Evolutionary conservation across 768 basidiomycete species (phyloP).

Genomic region (Tricholomella constricta): DNA sequence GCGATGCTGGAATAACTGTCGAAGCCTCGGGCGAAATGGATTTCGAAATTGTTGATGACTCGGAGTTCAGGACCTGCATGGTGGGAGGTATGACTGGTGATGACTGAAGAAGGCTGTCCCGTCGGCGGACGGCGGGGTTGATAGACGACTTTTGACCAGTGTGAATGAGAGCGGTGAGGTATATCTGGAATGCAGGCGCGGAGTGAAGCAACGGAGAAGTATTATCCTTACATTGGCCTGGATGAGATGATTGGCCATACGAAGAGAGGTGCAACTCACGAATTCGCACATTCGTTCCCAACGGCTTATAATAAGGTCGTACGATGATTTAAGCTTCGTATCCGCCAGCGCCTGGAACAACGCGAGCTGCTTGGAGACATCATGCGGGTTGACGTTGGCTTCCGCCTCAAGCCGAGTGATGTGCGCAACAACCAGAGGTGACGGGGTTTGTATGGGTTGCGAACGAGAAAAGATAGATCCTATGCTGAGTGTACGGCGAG

Average conservation of each 20-base stretch:
- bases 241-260: slow-evolving; percentile 9
- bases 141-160: slow-evolving; percentile 59
- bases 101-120: slow-evolving; percentile 61
- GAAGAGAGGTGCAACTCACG: slow-evolving; percentile 46
- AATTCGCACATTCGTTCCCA: slow-evolving; percentile 88
- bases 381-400: slow-evolving; percentile 71
- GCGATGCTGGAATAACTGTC: slow-evolving; percentile 13
- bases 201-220: slow-evolving; percentile 70
- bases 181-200: slow-evolving; percentile 73
- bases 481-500: slow-evolving; percentile 38
- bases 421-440: slow-evolving; percentile 66
- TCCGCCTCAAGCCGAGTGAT: slow-evolving; percentile 78
- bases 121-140: slow-evolving; percentile 62
- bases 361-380: slow-evolving; percentile 68
- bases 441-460: slow-evolving; percentile 47
- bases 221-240: slow-evolving; percentile 50
- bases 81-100: slow-evolving; percentile 18
- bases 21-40: slow-evolving; percentile 12
- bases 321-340: slow-evolving; percentile 66
- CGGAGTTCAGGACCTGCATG: slow-evolving; percentile 11
- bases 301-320: slow-evolving; percentile 71
- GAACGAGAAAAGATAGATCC: slow-evolving; percentile 51
- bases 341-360: slow-evolving; percentile 68
- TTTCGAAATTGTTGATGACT: slow-evolving; percentile 6
- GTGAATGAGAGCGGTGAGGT: slow-evolving; percentile 67